phyloP scores from a whole-genome alignment of 2,329 filamentous ascomycete genomes.

The Penicillium sclerotiorum region DNA sequence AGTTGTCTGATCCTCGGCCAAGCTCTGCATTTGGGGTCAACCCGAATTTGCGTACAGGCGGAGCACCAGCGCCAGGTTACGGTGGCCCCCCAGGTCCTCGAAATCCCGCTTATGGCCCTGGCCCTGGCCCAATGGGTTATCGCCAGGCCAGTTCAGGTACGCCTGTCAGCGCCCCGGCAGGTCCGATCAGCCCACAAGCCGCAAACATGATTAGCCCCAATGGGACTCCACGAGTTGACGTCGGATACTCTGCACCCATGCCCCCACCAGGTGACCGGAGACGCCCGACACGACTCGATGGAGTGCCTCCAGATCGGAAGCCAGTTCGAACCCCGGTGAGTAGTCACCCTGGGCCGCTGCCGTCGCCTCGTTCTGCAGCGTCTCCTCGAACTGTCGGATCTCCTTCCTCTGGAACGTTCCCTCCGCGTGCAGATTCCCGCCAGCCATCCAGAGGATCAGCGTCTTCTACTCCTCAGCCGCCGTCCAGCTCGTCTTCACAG shows the following conservation, averaged over 20 bases:
- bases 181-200: conserved; percentile 33
- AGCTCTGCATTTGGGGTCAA: conserved; percentile 53
- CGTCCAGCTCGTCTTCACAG: conserved; percentile 34
- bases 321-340: conserved; percentile 36
- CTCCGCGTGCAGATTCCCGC: conserved; percentile 37
- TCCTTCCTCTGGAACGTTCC: conserved; percentile 31
- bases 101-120: conserved; percentile 35
- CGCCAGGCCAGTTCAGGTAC: conserved; percentile 37
- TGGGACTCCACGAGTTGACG: conserved; percentile 44
- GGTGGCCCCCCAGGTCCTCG: conserved; percentile 26
- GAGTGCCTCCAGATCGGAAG: conserved; percentile 31
- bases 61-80: conserved; percentile 36
- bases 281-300: conserved; percentile 34
- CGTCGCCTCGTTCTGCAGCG: conserved; percentile 17
- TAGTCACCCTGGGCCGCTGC: conserved; percentile 25
- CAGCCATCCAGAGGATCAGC: conserved; percentile 37
- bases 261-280: conserved; percentile 41
- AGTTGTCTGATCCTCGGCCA: conserved; percentile 43
- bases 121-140: conserved; percentile 35
- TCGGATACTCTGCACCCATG: conserved; percentile 51
- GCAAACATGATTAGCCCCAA: conserved; percentile 29
- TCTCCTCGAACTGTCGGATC: conserved; percentile 32
- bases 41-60: conserved; percentile 49
- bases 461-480: conserved; percentile 45
- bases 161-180: conserved; percentile 29